phyloP scores from a whole-genome alignment of 2,329 filamentous ascomycete species.

The Diplodia corticola region DNA sequence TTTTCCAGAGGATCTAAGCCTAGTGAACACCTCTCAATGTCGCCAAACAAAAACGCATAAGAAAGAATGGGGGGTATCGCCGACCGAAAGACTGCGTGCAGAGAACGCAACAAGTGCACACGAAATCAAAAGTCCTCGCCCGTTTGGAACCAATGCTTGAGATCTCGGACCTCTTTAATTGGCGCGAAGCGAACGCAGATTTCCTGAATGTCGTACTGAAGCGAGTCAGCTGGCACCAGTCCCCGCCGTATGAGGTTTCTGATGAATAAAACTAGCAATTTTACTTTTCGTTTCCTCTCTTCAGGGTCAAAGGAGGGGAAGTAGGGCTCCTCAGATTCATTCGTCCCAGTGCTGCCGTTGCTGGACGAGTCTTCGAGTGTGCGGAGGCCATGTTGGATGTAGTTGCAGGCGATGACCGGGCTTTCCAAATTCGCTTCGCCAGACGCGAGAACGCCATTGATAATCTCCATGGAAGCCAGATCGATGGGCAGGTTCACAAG shows the following conservation, averaged over 20 bases:
- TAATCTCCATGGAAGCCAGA: conserved; percentile 40
- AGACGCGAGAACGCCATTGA: conserved; percentile 38
- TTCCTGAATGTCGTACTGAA: conserved; percentile 44
- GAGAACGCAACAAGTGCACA: neutral
- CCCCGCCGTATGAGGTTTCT: conserved; percentile 40
- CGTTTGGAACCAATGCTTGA: conserved; percentile 30
- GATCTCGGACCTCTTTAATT: conserved; percentile 44
- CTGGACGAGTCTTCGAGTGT: conserved; percentile 31
- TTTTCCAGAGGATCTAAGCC: neutral
- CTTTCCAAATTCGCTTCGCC: conserved; percentile 34
- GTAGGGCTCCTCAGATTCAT: conserved; percentile 22
- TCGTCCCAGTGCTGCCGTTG: conserved; percentile 17
- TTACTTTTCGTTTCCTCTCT: conserved; percentile 39
- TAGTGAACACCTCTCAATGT: conserved; percentile 2
- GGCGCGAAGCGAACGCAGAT: conserved; percentile 43
- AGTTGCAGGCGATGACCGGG: conserved; percentile 35
- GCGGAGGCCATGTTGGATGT: conserved; percentile 42
- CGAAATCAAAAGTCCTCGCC: conserved; percentile 14
- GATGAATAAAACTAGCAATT: conserved; percentile 41
- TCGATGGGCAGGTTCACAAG: conserved; percentile 40
- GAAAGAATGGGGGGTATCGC: conserved; percentile 15
- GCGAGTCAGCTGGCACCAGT: conserved; percentile 30
- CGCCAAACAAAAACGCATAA: neutral
- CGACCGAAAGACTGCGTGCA: neutral
- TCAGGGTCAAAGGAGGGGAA: conserved; percentile 33